These are phyloP conservation scores for Fraxinus greggii DNA, from an alignment of 305 asterid species.

Conservation along the genomic window DNA sequence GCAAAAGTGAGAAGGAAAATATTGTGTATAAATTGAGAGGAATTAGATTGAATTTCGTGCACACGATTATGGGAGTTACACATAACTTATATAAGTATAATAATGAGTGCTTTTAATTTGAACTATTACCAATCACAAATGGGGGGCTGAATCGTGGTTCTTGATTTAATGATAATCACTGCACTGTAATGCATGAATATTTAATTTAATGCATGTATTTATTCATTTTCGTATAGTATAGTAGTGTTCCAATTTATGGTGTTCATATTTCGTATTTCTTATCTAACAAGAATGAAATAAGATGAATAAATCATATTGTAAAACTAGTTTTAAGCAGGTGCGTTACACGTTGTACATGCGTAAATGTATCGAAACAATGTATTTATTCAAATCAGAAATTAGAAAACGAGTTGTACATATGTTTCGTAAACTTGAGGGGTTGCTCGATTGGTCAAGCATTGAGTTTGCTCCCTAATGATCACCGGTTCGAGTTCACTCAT, in stretches of 20 bases:
- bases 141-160: slow-evolving; percentile 53
- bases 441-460: too few relatives aligned
- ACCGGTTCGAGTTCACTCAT: too few relatives aligned
- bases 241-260: not conserved
- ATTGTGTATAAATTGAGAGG: slow-evolving; percentile 20
- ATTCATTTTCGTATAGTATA: not conserved
- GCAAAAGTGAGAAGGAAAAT: not conserved
- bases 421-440: too few relatives aligned
- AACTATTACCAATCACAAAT: slow-evolving; percentile 36
- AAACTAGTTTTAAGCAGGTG: too few relatives aligned
- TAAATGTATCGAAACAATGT: too few relatives aligned
- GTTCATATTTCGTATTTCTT: slow-evolving; percentile 9
- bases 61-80: slow-evolving; percentile 75
- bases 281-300: not conserved
- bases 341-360: too few relatives aligned
- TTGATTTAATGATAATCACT: slow-evolving; percentile 19
- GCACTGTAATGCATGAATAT: not conserved
- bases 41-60: slow-evolving; percentile 50
- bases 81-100: slow-evolving; percentile 24
- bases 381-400: too few relatives aligned
- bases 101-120: slow-evolving; percentile 36
- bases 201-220: not conserved
- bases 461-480: too few relatives aligned
- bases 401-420: too few relatives aligned
- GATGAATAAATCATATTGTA: too few relatives aligned